Conservation (phyloP, 2,329 filamentous ascomycete species). For the Neonectria faginata region DNA sequence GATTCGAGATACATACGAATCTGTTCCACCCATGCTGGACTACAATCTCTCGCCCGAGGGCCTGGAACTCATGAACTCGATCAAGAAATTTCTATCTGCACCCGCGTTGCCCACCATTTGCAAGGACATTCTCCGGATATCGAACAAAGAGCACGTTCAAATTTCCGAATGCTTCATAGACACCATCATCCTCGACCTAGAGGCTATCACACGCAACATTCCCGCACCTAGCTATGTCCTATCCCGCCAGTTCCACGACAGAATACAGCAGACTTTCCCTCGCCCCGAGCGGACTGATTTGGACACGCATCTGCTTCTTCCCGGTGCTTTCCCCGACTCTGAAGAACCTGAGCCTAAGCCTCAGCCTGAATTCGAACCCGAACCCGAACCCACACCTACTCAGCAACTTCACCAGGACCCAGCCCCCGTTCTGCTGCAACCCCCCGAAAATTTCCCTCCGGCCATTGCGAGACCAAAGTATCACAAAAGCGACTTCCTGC, state of each 20-base stretch:
- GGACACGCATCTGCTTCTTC: conserved; percentile 34
- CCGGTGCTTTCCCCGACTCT: conserved; percentile 45
- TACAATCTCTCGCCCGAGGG: conserved; percentile 35
- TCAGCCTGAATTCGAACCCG: neutral
- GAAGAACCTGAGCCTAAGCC: conserved; percentile 29
- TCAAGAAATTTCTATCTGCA: conserved; percentile 44
- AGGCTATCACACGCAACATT: conserved; percentile 44
- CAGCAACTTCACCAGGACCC: neutral
- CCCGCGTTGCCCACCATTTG: conserved; percentile 44
- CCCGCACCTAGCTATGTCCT: conserved; percentile 48
- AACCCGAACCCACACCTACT: neutral
- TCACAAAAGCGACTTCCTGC: conserved; percentile 31
- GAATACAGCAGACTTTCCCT: conserved; percentile 40
- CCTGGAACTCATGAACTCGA: conserved; percentile 34
- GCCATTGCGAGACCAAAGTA: conserved; percentile 25
- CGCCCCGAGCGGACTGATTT: conserved; percentile 32
- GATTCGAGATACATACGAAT: conserved; percentile 39
- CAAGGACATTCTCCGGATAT: conserved; percentile 37
- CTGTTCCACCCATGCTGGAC: conserved; percentile 42
- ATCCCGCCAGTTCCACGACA: conserved; percentile 41
- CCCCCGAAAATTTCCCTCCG: conserved; percentile 16
- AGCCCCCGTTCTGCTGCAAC: neutral
- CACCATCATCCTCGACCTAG: conserved; percentile 46
- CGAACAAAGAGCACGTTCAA: conserved; percentile 13
- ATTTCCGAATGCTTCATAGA: conserved; percentile 45